Conservation (phyloP, 768 basidiomycete species). For the Solioccasus polychromus region DNA sequence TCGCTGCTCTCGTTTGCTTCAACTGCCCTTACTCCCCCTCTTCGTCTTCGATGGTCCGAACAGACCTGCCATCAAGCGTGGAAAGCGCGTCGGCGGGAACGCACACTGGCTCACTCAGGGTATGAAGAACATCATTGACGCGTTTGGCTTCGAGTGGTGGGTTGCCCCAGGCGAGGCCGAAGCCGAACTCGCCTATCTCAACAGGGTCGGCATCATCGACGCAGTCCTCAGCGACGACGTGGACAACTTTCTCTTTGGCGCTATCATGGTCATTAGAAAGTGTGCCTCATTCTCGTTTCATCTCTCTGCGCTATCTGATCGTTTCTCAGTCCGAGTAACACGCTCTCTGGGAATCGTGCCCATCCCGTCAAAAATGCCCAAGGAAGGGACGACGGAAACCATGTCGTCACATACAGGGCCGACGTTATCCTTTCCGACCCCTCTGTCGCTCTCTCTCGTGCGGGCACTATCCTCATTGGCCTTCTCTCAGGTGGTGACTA, state of each 20-base stretch:
- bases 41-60: constrained; percentile 92
- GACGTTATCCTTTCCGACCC: constrained; percentile 41
- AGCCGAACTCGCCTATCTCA: constrained; percentile 87
- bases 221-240: constrained; percentile 91
- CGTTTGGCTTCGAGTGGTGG: constrained; percentile 79
- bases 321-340: constrained; percentile 57
- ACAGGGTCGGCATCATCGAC: constrained; percentile 78
- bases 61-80: constrained; percentile 77
- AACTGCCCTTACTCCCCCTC: constrained; percentile 77
- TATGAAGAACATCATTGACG: constrained; percentile 75
- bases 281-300: constrained; percentile 27
- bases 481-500: constrained; percentile 92
- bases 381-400: constrained; percentile 74
- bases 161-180: constrained; percentile 93
- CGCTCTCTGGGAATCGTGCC: constrained; percentile 66
- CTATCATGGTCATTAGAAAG: constrained; percentile 82
- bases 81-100: constrained; percentile 63
- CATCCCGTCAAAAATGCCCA: constrained; percentile 61
- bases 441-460: constrained; percentile 48
- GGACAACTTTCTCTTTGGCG: constrained; percentile 90
- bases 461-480: constrained; percentile 79
- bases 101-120: constrained; percentile 66
- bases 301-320: constrained; percentile 3
- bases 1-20: constrained; percentile 75
- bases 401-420: constrained; percentile 44